These are phyloP conservation scores for Phycomyces nitens DNA, from an alignment of 192 early-diverging fungal genomes.

Conservation along the genomic window DNA sequence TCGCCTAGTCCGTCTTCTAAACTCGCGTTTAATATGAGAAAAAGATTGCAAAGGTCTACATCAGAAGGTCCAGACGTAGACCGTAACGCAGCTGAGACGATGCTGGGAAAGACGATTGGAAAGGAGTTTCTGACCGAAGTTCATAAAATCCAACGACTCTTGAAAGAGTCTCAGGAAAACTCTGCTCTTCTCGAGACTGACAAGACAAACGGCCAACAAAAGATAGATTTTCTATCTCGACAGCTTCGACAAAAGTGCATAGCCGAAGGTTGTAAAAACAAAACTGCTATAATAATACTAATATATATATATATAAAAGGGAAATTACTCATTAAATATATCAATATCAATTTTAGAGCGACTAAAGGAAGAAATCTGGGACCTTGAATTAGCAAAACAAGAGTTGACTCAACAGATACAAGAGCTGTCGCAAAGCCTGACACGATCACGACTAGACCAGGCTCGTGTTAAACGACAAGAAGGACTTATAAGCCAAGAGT, in stretches of 20 bases:
- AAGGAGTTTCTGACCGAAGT: not conserved
- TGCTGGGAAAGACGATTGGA: not conserved
- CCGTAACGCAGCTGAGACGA: not conserved
- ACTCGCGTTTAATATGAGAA: no score
- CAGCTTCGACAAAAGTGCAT: not conserved
- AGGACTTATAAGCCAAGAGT: conserved; percentile 14
- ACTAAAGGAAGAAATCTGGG: conserved; percentile 35
- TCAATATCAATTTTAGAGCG: conserved; percentile 15
- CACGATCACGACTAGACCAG: conserved; percentile 20
- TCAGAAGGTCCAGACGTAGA: no score
- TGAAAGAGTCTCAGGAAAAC: not conserved
- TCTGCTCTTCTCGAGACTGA: not conserved
- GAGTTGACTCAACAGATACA: conserved; percentile 25
- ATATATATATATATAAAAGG: no score
- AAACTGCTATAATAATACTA: no score
- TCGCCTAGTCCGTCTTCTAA: no score
- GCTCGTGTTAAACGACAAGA: conserved; percentile 16
- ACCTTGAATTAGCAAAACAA: conserved; percentile 32
- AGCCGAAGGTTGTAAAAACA: not conserved
- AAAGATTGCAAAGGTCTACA: no score
- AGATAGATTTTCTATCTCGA: not conserved
- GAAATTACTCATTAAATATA: not conserved
- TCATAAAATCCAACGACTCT: not conserved
- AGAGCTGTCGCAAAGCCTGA: conserved; percentile 19
- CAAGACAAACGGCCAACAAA: not conserved